phyloP scores from a whole-genome alignment of 2,329 filamentous ascomycete species.

The Curvularia eragrostidis region DNA sequence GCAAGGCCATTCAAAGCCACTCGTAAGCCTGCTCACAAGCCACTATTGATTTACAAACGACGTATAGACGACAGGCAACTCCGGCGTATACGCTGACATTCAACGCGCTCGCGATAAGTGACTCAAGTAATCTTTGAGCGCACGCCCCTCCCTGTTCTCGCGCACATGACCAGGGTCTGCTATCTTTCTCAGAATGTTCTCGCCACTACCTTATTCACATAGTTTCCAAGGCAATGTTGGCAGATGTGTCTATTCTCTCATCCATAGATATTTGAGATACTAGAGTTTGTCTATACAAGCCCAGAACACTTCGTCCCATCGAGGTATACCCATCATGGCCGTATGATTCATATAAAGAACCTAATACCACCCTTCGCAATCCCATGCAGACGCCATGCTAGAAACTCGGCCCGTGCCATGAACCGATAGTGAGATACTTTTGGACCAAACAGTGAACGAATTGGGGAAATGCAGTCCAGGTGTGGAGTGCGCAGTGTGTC shows the following conservation, averaged over 20 bases:
- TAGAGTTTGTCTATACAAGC: conserved; percentile 39
- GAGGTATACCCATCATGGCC: conserved; percentile 37
- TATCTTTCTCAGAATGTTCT: background rate
- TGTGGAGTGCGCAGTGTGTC: conserved; percentile 17
- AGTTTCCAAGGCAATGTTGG: background rate
- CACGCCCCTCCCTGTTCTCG: background rate
- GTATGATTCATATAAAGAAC: conserved; percentile 37
- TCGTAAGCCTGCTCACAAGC: background rate
- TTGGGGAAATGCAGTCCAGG: conserved; percentile 25
- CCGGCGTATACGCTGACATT: background rate
- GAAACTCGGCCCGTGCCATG: conserved; percentile 41
- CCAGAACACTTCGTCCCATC: conserved; percentile 30
- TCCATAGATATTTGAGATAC: conserved; percentile 39
- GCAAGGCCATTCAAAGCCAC: background rate
- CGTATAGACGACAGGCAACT: too few relatives aligned
- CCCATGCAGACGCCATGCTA: conserved; percentile 50
- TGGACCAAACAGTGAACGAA: conserved; percentile 34
- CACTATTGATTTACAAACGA: background rate
- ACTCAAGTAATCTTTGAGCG: background rate
- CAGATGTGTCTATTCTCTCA: conserved; percentile 19
- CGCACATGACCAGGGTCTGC: background rate
- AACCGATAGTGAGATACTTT: conserved; percentile 39
- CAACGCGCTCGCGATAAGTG: background rate
- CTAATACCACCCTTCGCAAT: conserved; percentile 44
- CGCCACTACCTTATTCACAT: background rate